Percentiles rank a stretch among this genome's conserved stretches.
phyloP scores from a whole-genome alignment of 1,284 basidiomycete species.

The Dichomitus squalens region DNA sequence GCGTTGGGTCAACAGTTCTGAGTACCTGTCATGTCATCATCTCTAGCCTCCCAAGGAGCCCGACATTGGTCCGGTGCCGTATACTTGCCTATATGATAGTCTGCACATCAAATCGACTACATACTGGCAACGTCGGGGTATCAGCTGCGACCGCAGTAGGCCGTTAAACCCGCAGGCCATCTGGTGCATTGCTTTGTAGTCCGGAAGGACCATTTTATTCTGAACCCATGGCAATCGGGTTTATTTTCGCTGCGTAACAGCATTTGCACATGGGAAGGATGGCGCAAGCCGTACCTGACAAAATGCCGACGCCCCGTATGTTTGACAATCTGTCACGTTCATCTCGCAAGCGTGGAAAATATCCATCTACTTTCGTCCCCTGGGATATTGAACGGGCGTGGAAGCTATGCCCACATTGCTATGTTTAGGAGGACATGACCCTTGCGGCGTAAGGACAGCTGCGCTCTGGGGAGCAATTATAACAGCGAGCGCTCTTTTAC shows the following conservation, averaged over 20 bases:
- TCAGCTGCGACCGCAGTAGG: no score
- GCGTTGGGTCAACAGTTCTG: neutral
- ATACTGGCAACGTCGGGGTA: no score
- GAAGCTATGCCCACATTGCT: constrained; percentile 1
- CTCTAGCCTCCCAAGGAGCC: constrained; percentile 3
- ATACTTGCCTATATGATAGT: neutral
- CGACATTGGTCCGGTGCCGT: constrained; percentile 10
- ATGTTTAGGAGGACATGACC: constrained; percentile 1
- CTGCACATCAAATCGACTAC: no score
- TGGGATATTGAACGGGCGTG: neutral
- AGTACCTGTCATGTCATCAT: neutral
- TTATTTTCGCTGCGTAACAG: neutral
- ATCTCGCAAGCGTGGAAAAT: neutral
- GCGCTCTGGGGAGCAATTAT: neutral
- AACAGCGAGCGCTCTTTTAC: neutral
- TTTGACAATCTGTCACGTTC: constrained; percentile 3
- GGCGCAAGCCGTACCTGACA: neutral
- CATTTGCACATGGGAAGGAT: neutral
- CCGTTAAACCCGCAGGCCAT: neutral
- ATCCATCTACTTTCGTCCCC: neutral
- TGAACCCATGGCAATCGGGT: neutral
- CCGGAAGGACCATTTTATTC: neutral
- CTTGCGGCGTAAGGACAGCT: neutral
- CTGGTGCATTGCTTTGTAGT: neutral
- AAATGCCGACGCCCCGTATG: neutral